Evolutionary conservation across 208 protist species (phyloP).

Genomic region (Leishmania turanica): DNA sequence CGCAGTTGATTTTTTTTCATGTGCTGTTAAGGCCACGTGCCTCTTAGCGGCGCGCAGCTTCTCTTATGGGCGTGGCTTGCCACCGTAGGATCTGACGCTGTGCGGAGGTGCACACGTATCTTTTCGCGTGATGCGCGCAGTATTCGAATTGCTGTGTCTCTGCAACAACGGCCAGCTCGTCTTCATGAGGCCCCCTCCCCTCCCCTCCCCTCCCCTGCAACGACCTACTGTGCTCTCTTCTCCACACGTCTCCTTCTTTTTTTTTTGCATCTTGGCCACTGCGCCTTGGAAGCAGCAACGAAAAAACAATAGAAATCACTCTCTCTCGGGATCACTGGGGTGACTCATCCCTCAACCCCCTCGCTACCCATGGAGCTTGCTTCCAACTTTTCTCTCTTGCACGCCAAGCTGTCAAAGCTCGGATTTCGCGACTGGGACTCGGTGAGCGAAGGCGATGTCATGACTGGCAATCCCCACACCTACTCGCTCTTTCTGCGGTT

Average conservation of each 20-base stretch:
- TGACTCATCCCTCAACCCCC: not conserved
- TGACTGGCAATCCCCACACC: constrained; percentile 43
- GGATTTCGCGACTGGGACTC: constrained; percentile 45
- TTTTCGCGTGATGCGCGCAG: not conserved
- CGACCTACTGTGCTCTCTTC: not conserved
- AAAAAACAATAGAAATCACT: not conserved
- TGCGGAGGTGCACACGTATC: not conserved
- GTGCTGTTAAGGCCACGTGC: not conserved
- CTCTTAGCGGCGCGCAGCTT: not conserved
- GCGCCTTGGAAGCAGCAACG: not conserved
- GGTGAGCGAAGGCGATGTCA: constrained; percentile 43
- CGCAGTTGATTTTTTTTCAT: not conserved
- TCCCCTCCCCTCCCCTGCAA: not conserved
- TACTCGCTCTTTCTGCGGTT: constrained; percentile 56
- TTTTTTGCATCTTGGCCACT: not conserved
- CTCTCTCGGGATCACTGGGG: not conserved
- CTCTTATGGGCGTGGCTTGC: not conserved
- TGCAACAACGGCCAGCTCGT: not conserved
- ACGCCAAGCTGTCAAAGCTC: constrained; percentile 44
- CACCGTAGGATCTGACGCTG: not conserved
- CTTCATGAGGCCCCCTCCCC: not conserved
- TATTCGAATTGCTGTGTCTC: not conserved
- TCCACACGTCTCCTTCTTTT: not conserved
- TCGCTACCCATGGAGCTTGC: constrained; percentile 22
- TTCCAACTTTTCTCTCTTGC: constrained; percentile 38